A percentile compares a stretch with the other conserved stretches of the same genome.
Conservation (phyloP, 140 eudicot species). For the Artemisia princeps region DNA sequence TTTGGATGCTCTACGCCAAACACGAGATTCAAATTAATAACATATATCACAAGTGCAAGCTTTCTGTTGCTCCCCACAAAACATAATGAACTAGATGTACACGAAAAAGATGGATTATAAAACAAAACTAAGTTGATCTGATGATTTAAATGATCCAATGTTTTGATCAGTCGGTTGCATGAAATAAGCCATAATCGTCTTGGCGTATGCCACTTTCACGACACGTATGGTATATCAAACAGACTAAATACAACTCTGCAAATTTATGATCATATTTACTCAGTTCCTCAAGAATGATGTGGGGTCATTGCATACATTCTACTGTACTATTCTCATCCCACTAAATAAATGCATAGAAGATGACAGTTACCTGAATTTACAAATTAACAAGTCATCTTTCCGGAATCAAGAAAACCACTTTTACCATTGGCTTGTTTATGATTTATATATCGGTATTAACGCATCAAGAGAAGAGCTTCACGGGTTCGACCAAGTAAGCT, state of each 20-base stretch:
- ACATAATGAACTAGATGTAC: too few species aligned
- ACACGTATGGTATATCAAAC: not conserved
- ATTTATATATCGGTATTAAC: conserved; percentile 24
- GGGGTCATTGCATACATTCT: not conserved
- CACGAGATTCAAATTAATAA: too few species aligned
- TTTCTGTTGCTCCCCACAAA: too few species aligned
- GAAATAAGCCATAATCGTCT: not conserved
- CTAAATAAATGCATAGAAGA: conserved; percentile 20
- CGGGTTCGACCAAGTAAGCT: conserved; percentile 90
- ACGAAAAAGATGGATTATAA: too few species aligned
- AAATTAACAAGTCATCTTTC: conserved; percentile 2
- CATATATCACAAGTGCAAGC: too few species aligned
- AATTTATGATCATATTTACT: conserved; percentile 18
- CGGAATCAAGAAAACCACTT: not conserved
- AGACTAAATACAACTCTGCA: not conserved
- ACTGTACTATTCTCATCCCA: not conserved
- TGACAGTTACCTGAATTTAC: conserved; percentile 16
- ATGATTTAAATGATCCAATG: too few species aligned
- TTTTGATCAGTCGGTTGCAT: too few species aligned
- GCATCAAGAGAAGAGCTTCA: conserved; percentile 85
- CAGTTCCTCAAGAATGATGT: conserved; percentile 6
- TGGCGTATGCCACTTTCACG: not conserved
- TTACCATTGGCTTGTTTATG: not conserved
- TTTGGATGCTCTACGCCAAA: too few species aligned
- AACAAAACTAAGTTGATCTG: too few species aligned